These are phyloP conservation scores for Polygonum maritimum DNA, from an alignment of 148 eudicot species.

Conservation along the genomic window DNA sequence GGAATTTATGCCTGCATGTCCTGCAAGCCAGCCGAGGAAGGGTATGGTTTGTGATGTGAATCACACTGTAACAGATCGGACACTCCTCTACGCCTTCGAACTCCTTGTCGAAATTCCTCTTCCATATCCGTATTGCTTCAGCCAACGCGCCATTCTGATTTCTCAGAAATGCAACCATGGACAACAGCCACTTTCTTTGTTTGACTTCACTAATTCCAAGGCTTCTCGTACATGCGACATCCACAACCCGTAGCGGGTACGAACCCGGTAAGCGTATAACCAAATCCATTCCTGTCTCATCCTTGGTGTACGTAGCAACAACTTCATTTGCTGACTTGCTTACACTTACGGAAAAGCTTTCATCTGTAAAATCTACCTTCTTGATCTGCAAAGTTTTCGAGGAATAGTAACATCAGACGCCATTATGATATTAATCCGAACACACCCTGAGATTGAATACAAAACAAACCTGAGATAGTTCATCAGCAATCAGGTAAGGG, in stretches of 20 bases:
- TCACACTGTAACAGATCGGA: constrained; percentile 97
- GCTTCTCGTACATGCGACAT: constrained; percentile 82
- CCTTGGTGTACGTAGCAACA: constrained; percentile 96
- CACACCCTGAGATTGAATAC: background rate
- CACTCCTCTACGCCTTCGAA: constrained; percentile 98
- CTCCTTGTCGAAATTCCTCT: constrained; percentile 89
- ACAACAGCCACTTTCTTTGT: constrained; percentile 89
- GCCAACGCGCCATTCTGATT: constrained; percentile 99
- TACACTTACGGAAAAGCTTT: constrained; percentile 79
- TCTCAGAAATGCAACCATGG: constrained; percentile 78
- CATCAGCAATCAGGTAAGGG: constrained; percentile 74
- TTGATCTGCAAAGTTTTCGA: constrained; percentile 51
- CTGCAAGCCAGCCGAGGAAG: constrained; percentile 95
- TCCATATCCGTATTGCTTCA: constrained; percentile 93
- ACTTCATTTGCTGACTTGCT: constrained; percentile 96
- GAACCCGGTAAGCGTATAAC: constrained; percentile 91
- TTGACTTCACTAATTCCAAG: constrained; percentile 91
- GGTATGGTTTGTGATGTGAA: constrained; percentile 75
- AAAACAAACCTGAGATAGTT: constrained; percentile 72
- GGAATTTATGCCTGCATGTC: constrained; percentile 97
- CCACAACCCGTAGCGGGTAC: constrained; percentile 78
- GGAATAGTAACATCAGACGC: background rate
- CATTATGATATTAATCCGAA: background rate
- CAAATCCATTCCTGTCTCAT: constrained; percentile 91
- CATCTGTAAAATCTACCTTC: constrained; percentile 71